These are phyloP conservation scores for Colletotrichum sp. DNA, from an alignment of 2,329 filamentous ascomycete species.

Conservation along the genomic window DNA sequence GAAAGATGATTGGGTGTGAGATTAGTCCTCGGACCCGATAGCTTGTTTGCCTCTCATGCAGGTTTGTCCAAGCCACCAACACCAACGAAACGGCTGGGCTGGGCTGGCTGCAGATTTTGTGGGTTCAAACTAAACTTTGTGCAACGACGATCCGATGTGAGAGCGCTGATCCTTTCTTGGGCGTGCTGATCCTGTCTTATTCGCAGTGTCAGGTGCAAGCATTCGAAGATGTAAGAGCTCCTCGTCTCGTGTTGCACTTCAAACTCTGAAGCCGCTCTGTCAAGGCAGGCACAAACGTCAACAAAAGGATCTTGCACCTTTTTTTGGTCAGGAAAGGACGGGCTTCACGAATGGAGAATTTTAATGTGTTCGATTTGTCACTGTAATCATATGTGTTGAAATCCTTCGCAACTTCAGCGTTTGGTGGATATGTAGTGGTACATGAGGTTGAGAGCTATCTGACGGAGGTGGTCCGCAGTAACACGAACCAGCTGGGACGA, in stretches of 20 bases:
- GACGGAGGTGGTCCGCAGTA: too few relatives aligned
- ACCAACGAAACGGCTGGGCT: not conserved
- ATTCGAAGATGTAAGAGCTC: not conserved
- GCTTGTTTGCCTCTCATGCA: not conserved
- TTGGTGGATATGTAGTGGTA: not conserved
- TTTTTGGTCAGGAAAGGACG: not conserved
- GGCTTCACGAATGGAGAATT: not conserved
- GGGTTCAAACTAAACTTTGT: not conserved
- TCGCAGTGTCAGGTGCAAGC: not conserved
- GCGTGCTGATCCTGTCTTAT: not conserved
- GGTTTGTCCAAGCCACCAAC: not conserved
- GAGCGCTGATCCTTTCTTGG: not conserved
- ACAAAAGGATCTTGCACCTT: not conserved
- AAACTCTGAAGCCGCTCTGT: not conserved
- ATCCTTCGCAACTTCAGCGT: not conserved
- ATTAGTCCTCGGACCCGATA: not conserved
- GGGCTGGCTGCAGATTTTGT: not conserved
- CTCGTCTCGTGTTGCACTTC: not conserved
- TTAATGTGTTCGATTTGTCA: rapidly evolving
- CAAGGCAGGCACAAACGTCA: not conserved
- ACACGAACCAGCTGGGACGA: not conserved
- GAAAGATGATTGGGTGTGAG: not conserved
- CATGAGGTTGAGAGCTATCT: not conserved
- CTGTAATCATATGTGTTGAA: not conserved
- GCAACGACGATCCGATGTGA: not conserved